A percentile compares a stretch with the other conserved stretches of the same genome.
phyloP scores from a whole-genome alignment of 352 stramenopile genomes.

The Globisporangium nodosum region DNA sequence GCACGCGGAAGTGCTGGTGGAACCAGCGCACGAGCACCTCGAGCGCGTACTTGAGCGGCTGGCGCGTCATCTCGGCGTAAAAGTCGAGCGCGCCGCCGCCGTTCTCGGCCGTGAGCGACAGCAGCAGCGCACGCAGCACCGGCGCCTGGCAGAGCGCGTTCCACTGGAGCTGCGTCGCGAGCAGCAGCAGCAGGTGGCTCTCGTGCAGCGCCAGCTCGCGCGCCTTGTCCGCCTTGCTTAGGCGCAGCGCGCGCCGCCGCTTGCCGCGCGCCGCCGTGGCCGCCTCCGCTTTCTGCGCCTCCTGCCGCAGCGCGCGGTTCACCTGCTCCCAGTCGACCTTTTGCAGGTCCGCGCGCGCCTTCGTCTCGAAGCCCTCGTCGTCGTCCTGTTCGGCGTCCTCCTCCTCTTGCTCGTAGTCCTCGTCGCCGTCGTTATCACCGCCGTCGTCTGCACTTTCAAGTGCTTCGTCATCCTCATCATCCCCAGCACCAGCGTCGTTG shows the following conservation, averaged over 20 bases:
- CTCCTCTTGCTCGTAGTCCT: conserved; percentile 6
- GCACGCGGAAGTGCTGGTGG: conserved; percentile 31
- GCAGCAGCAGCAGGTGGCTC: conserved; percentile 58
- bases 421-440: conserved; percentile 14
- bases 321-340: conserved; percentile 67
- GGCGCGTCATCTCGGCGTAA: conserved; percentile 23
- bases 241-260: conserved; percentile 22
- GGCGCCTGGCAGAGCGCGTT: conserved; percentile 32
- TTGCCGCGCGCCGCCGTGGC: conserved; percentile 8
- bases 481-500: conserved; percentile 2
- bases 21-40: conserved; percentile 75
- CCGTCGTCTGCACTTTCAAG: conserved; percentile 1
- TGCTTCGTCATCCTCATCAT: conserved; percentile 5
- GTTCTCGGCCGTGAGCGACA: conserved; percentile 46
- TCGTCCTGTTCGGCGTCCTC: not conserved
- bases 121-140: conserved; percentile 45
- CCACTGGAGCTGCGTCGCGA: conserved; percentile 45
- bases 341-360: conserved; percentile 19
- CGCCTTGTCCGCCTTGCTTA: conserved; percentile 61
- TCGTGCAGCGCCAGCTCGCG: conserved; percentile 60
- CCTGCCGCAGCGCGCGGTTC: conserved; percentile 41
- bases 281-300: conserved; percentile 11
- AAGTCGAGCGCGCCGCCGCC: conserved; percentile 33
- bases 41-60: conserved; percentile 43
- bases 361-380: conserved; percentile 10